A percentile compares a stretch with the other conserved stretches of the same genome.
Evolutionary conservation across 1,139 yeast species (phyloP).

Genomic region (Insectozyma bohioensis): DNA sequence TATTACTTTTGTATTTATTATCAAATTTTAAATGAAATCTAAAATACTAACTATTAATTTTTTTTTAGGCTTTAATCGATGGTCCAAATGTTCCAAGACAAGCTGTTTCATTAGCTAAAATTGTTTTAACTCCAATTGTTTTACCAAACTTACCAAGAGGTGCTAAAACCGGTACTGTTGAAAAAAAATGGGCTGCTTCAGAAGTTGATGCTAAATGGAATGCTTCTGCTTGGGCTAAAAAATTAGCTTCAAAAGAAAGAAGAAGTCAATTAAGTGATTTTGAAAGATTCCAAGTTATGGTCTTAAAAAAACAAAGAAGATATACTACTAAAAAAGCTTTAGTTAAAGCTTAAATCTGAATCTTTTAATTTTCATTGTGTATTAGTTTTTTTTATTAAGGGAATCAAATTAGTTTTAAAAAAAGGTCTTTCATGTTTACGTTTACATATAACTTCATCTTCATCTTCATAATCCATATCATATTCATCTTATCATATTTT

Average conservation of each 20-base stretch:
- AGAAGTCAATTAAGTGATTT: slow-evolving; percentile 93
- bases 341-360: slow-evolving; percentile 72
- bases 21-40: background rate
- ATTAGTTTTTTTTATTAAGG: slow-evolving; percentile 8
- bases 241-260: slow-evolving; percentile 91
- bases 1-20: too few relatives aligned
- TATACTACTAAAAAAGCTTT: slow-evolving; percentile 81
- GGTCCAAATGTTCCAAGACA: slow-evolving; percentile 98
- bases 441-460: slow-evolving; percentile 7
- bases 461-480: slow-evolving; percentile 1
- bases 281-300: slow-evolving; percentile 99
- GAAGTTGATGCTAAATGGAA: slow-evolving; percentile 91
- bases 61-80: slow-evolving; percentile 76
- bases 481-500: slow-evolving; percentile 3
- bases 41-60: slow-evolving; percentile 27
- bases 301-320: slow-evolving; percentile 96
- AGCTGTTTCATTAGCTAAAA: slow-evolving; percentile 81
- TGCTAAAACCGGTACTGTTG: slow-evolving; percentile 79
- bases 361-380: slow-evolving; percentile 9
- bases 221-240: slow-evolving; percentile 95
- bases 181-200: slow-evolving; percentile 93
- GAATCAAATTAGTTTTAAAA: slow-evolving; percentile 1
- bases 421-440: slow-evolving; percentile 29
- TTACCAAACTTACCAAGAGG: slow-evolving; percentile 90
- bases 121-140: slow-evolving; percentile 90